Percentiles rank a stretch among this genome's conserved stretches.
These are phyloP conservation scores for Cutaneotrichosporon sp. DNA, from an alignment of 1,284 basidiomycete genomes.

Conservation along the genomic window DNA sequence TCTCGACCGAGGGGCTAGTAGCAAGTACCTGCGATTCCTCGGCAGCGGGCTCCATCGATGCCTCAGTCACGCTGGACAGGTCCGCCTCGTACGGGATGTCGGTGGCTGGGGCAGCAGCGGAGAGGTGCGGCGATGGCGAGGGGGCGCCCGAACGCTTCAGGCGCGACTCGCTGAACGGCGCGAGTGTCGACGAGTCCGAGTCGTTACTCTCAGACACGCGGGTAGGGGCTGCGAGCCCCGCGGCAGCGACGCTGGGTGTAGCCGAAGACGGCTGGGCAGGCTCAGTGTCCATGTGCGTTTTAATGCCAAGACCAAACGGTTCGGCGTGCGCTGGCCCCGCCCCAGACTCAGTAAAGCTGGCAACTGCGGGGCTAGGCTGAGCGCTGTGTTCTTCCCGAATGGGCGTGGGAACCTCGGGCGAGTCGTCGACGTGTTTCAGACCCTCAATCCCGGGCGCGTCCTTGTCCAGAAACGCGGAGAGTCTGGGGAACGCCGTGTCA, in stretches of 20 bases:
- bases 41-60: neutral
- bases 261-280: neutral
- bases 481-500: conserved; percentile 7
- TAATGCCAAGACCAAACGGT: no score
- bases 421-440: neutral
- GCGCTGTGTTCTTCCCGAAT: neutral
- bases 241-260: neutral
- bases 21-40: conserved; percentile 1
- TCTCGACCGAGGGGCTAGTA: neutral
- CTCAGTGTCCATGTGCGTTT: neutral
- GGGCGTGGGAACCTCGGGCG: neutral
- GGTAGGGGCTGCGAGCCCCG: neutral
- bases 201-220: neutral
- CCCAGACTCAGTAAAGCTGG: neutral
- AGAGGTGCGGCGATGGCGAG: conserved; percentile 5
- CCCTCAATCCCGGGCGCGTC: neutral
- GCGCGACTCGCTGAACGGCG: neutral
- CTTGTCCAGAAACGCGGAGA: conserved; percentile 3
- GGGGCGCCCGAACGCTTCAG: conserved; percentile 6
- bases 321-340: no score
- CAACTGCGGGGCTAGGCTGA: neutral
- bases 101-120: neutral
- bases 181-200: neutral
- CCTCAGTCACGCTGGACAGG: neutral
- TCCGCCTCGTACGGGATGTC: conserved; percentile 1